Evolutionary conservation across 1,284 basidiomycete genomes (phyloP).

Genomic region (Sphagnurus paluster): DNA sequence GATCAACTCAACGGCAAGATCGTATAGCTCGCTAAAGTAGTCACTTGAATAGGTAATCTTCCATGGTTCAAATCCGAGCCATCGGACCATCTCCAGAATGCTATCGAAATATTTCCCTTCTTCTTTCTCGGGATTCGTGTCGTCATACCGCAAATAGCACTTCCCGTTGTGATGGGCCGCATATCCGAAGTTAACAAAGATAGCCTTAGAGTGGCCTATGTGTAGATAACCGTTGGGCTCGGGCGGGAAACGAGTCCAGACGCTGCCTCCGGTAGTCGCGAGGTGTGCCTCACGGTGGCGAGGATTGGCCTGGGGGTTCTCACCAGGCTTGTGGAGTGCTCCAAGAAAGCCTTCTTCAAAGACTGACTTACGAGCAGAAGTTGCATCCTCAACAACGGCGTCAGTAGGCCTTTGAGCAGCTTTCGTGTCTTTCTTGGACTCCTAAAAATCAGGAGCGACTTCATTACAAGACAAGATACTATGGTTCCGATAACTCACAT

Average conservation of each 20-base stretch:
- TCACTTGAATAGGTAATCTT: conserved; percentile 99
- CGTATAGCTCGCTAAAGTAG: conserved; percentile 90
- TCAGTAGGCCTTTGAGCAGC: conserved; percentile 29
- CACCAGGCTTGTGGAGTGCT: conserved; percentile 91
- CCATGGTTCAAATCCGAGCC: conserved; percentile 98
- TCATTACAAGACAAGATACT: not conserved
- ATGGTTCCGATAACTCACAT: conserved; percentile 48
- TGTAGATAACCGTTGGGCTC: conserved; percentile 98
- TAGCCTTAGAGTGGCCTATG: conserved; percentile 98
- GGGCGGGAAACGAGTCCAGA: conserved; percentile 97
- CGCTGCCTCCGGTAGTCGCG: conserved; percentile 76
- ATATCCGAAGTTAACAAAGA: conserved; percentile 98
- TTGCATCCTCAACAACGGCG: conserved; percentile 30
- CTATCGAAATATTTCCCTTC: conserved; percentile 96
- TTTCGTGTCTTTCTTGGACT: conserved; percentile 51
- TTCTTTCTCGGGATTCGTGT: conserved; percentile 98
- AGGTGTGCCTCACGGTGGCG: conserved; percentile 84
- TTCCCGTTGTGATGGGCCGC: conserved; percentile 90
- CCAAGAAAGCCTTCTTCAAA: conserved; percentile 97
- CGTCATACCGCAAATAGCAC: conserved; percentile 95
- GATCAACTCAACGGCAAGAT: conserved; percentile 90
- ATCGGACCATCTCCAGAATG: conserved; percentile 93
- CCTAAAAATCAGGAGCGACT: conserved; percentile 33
- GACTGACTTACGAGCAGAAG: conserved; percentile 62
- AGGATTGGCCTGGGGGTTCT: conserved; percentile 86